Evolutionary conservation across 176 grass and related monocot genomes (phyloP).

Genomic region (Metroxylon sagu): DNA sequence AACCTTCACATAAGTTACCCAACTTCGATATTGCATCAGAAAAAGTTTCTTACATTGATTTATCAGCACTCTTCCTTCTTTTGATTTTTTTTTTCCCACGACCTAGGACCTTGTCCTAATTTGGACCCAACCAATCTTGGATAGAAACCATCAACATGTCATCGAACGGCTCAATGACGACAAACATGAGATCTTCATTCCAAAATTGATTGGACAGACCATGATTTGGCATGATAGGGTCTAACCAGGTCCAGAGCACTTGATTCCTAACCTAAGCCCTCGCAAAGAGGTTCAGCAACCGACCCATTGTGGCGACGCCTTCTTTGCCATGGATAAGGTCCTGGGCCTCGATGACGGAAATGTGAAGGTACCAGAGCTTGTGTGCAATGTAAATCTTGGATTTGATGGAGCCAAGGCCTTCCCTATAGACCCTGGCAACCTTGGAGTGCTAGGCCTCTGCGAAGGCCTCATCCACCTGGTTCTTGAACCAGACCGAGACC

Average conservation of each 20-base stretch:
- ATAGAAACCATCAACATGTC: slow-evolving; percentile 59
- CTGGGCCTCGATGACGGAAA: slow-evolving; percentile 62
- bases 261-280: slow-evolving; percentile 61
- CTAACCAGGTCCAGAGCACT: slow-evolving; percentile 45
- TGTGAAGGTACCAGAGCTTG: slow-evolving; percentile 89
- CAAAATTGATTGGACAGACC: slow-evolving; percentile 55
- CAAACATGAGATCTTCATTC: slow-evolving; percentile 88
- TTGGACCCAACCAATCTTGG: slow-evolving; percentile 46
- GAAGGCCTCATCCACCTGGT: slow-evolving; percentile 85
- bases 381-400: slow-evolving; percentile 83
- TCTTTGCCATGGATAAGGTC: slow-evolving; percentile 35
- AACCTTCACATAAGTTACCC: too few species aligned
- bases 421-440: slow-evolving; percentile 59
- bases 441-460: slow-evolving; percentile 87
- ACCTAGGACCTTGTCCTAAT: slow-evolving; percentile 59
- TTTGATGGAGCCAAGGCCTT: slow-evolving; percentile 72
- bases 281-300: slow-evolving; percentile 60
- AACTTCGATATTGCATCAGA: too few species aligned
- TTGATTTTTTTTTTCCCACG: not conserved
- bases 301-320: not conserved
- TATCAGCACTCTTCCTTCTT: too few species aligned
- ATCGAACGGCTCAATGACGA: slow-evolving; percentile 81
- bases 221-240: slow-evolving; percentile 27
- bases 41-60: too few species aligned
- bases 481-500: slow-evolving; percentile 70